These are phyloP conservation scores for Chalaropsis thielavioides DNA, from an alignment of 2,329 filamentous ascomycete genomes.

Conservation along the genomic window DNA sequence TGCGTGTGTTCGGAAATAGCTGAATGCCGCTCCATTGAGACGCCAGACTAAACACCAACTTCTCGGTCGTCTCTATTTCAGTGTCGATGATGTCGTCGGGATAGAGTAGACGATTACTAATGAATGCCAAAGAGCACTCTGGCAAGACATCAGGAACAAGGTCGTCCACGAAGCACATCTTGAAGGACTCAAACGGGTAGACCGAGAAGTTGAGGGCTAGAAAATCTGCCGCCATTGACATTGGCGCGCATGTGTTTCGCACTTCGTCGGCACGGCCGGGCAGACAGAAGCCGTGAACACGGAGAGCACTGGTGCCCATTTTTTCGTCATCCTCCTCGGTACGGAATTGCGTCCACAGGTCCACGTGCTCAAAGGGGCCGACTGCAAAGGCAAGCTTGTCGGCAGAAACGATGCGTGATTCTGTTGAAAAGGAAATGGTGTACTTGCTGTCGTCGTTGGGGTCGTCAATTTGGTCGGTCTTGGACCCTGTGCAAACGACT, in stretches of 20 bases:
- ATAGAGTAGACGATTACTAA: conserved; percentile 74
- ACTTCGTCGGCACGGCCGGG: conserved; percentile 71
- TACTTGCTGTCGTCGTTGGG: conserved; percentile 67
- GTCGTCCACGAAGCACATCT: conserved; percentile 89
- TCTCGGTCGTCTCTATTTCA: conserved; percentile 66
- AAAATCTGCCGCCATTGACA: conserved; percentile 78
- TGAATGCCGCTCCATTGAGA: conserved; percentile 92
- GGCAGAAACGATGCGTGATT: conserved; percentile 54
- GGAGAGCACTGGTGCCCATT: conserved; percentile 73
- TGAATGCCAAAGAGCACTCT: conserved; percentile 71
- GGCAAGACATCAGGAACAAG: conserved; percentile 59
- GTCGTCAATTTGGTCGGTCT: conserved; percentile 70
- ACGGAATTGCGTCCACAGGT: conserved; percentile 70
- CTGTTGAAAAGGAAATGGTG: conserved; percentile 70
- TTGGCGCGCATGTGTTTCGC: conserved; percentile 69
- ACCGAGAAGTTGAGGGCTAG: conserved; percentile 78
- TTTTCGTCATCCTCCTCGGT: conserved; percentile 86
- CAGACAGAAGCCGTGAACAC: conserved; percentile 81
- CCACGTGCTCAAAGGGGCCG: conserved; percentile 87
- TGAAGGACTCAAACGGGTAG: conserved; percentile 86
- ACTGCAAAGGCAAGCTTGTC: conserved; percentile 88
- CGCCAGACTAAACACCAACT: conserved; percentile 68
- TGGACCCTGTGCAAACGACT: conserved; percentile 78
- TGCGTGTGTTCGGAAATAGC: conserved; percentile 66
- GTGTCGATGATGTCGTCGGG: conserved; percentile 74